Evolutionary conservation across 768 basidiomycete genomes (phyloP).

Genomic region (Collybia mongolica): DNA sequence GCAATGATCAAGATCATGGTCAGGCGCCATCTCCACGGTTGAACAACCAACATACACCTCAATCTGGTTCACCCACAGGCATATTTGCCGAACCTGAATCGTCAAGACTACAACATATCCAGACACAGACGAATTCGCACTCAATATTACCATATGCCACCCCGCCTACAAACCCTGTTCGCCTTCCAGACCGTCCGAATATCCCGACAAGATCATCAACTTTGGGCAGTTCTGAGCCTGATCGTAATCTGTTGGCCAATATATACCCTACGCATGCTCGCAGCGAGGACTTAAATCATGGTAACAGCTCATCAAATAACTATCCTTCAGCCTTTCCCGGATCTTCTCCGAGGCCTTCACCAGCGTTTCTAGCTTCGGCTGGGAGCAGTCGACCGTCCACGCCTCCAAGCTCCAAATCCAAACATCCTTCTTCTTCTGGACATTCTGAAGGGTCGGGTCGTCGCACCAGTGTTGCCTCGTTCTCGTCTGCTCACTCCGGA

Average conservation of each 20-base stretch:
- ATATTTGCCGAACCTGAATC: constrained; percentile 24
- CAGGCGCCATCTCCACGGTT: constrained; percentile 33
- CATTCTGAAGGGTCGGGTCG: constrained; percentile 48
- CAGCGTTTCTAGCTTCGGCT: constrained; percentile 43
- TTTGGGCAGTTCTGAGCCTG: constrained; percentile 50
- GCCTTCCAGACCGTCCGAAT: constrained; percentile 49
- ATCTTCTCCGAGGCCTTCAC: constrained; percentile 44
- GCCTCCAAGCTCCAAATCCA: constrained; percentile 49
- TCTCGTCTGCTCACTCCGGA: constrained; percentile 55
- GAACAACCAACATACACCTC: constrained; percentile 23
- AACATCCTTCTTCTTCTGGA: constrained; percentile 53
- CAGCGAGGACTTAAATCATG: constrained; percentile 74
- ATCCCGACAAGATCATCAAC: constrained; percentile 69
- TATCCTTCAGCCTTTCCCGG: constrained; percentile 21
- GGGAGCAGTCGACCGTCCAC: constrained; percentile 55
- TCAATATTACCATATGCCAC: constrained; percentile 30
- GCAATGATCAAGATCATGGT: constrained; percentile 34
- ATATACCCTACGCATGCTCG: constrained; percentile 47
- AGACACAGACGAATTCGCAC: constrained; percentile 11
- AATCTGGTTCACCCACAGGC: constrained; percentile 17
- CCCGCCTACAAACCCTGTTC: constrained; percentile 28
- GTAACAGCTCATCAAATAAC: constrained; percentile 21
- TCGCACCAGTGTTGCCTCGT: constrained; percentile 45
- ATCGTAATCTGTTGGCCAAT: constrained; percentile 44
- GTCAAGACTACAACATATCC: constrained; percentile 17